Base-by-base conservation (phyloP, 306 rosid species). In the Castanea sativa region DNA sequence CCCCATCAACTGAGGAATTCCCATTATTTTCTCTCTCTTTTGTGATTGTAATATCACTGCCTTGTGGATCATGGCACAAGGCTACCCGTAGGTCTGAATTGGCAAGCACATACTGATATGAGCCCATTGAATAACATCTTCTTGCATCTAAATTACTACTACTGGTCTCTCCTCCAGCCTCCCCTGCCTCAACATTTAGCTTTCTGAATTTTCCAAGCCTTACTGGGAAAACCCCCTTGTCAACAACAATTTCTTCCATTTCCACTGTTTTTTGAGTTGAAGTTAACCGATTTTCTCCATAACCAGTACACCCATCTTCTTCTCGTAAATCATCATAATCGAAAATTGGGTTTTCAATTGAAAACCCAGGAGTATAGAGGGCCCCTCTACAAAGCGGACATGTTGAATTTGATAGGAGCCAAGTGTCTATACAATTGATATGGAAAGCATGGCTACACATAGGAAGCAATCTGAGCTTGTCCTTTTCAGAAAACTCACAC, bases 371-470 rank as follows among this genome's bases (percentile, higher is more conserved):
- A 69, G 84, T 58, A 43, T 90, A 89, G 57, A 93, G 94, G 45
- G 96, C 87, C 20, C 99, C 97, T 73, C 99, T 89, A 71, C 99
- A 95, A 64, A 95, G 94, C 23, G 99, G 99, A 58, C 99, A 95
- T 0, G 99, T 92, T 1, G 99, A 95, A 43, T 95, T 95, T 15
- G 99, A 93, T 21, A 95, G 72, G 30, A 95, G 89, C 99, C 99
- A 95, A 25, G 99, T 95, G 87, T 95, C 99, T 75, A 95, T 95
- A 85, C 99, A 95, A 72, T 74, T 85, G 27, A 95, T 84, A 73
- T 95, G 99, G 79, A 95, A 95, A 75, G 98, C 99, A 89, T 95
- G 99, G 87, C 98, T 91, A 76, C 99, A 95, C 85, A 88, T 76
- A 80, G 99, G 99, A 56, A 95, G 91, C 85, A 95, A 88, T 76